Evolutionary conservation across 208 protist species (phyloP).

Genomic region (Herpetomonas muscarum): DNA sequence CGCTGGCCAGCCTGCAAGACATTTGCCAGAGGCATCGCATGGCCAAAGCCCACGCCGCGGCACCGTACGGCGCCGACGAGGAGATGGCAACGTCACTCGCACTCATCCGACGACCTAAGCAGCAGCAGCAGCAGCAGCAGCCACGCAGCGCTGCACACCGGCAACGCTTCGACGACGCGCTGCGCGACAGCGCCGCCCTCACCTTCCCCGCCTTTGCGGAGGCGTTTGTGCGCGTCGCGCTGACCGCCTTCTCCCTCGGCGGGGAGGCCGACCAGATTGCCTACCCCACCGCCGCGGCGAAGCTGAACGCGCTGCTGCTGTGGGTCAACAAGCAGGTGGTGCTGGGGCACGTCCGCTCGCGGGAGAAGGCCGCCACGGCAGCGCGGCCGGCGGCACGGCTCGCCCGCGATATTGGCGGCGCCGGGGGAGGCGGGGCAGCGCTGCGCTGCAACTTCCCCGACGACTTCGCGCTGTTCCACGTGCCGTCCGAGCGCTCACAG

Average conservation of each 20-base stretch:
- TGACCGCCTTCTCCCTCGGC: constrained; percentile 60
- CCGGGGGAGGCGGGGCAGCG: neutral
- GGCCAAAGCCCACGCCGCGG: too few relatives aligned
- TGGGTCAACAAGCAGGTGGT: constrained; percentile 69
- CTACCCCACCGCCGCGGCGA: constrained; percentile 55
- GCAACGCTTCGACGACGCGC: constrained; percentile 11
- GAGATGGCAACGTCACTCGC: neutral
- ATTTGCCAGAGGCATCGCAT: too few relatives aligned
- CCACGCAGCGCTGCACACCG: constrained; percentile 6
- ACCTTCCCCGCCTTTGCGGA: constrained; percentile 64
- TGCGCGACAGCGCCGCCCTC: constrained; percentile 26
- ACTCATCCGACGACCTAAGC: neutral
- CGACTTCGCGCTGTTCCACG: constrained; percentile 13
- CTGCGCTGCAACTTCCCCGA: constrained; percentile 10
- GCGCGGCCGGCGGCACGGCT: neutral
- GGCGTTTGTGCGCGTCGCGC: constrained; percentile 63
- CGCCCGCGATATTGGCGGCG: too few relatives aligned
- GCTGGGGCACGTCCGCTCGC: constrained; percentile 31
- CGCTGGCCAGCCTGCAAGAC: too few relatives aligned
- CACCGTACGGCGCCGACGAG: too few relatives aligned
- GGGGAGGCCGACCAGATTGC: constrained; percentile 21
- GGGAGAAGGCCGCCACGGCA: neutral
- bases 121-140: neutral
- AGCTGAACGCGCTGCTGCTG: constrained; percentile 54
- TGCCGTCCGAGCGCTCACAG: neutral